Base-by-base conservation (phyloP, 495 filamentous ascomycete species). In the Ramalina intermedia region DNA sequence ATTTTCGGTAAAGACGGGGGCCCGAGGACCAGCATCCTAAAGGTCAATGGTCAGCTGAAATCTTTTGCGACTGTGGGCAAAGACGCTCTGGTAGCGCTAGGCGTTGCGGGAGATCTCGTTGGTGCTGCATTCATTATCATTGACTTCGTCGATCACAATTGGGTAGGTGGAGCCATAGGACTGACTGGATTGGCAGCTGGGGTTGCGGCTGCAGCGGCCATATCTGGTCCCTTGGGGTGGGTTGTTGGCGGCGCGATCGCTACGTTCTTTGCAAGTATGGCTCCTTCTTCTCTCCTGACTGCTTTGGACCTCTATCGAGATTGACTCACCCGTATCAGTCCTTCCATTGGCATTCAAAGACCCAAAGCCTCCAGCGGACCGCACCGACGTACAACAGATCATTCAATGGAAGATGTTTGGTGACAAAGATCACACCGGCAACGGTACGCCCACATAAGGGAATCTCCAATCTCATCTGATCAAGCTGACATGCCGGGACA, bases 41-140 rank as follows among this genome's bases (percentile, higher is more conserved):
- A 44, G 41, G 17, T 44, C 24, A 44, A 21, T 4, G 41, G 41
- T 8, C 17, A 44, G 24, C 41, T 44, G 41, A 44, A 42, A 21
- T 18, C 37, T 41, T 41, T 18, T 14, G 18, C 46, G 9, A 35
- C 20, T 37, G 26, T 48, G 16, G 38, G 47, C 46, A 50, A 53
- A 44, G 51, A 53, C 3, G 47, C 48, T 26, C 13, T 41, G 4
- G 20, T 39, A 35, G 48, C 48, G 17, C 21, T 46, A 14, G 47
- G 29, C 40, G 47, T 45, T 35, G 33, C 50, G n/a, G 51, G 11
- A 24, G 49, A 35, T 11, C 40, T 42, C 20, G 24, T 51, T 11
- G 47, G 47, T n/a, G 47, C 47, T 49, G 48, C 48, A n/a, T 53
- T 53, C 35, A 47, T 53, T n/a, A 45, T 53, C 39, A 37, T 53